Percentiles rank a stretch among this genome's conserved stretches.
Evolutionary conservation across 1,284 basidiomycete genomes (phyloP).

Genomic region (Tilletia caries): DNA sequence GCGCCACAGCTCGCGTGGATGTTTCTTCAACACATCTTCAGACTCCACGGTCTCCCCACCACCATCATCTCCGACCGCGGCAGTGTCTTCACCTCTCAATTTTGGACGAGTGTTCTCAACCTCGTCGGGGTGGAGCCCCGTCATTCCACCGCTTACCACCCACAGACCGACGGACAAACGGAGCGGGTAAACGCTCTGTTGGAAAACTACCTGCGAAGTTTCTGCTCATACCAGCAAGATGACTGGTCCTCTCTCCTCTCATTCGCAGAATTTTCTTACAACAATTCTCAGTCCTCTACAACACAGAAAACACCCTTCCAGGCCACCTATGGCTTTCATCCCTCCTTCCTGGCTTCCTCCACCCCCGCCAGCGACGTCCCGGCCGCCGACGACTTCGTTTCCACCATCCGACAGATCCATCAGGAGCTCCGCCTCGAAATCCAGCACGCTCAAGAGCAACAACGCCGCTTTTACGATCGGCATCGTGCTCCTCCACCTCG

Average conservation of each 20-base stretch:
- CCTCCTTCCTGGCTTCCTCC: not conserved
- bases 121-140: conserved; percentile 38
- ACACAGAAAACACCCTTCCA: not conserved
- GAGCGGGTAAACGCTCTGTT: conserved; percentile 57
- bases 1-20: conserved; percentile 41
- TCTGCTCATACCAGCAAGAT: conserved; percentile 23
- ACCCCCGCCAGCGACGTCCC: too few species aligned
- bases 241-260: conserved; percentile 20
- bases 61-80: conserved; percentile 55
- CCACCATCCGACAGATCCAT: too few species aligned
- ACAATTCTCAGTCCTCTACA: not conserved
- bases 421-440: too few species aligned
- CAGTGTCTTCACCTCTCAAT: conserved; percentile 19
- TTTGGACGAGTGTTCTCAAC: conserved; percentile 46
- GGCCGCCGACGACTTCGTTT: too few species aligned
- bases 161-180: conserved; percentile 58
- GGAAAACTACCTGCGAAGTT: conserved; percentile 39
- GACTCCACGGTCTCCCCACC: conserved; percentile 52
- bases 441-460: too few species aligned
- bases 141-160: conserved; percentile 47
- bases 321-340: not conserved
- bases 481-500: too few species aligned
- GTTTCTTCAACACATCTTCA: conserved; percentile 49
- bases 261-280: conserved; percentile 7
- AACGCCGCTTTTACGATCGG: too few species aligned